phyloP scores from a whole-genome alignment of 75 land plant species.

The Chamaecyparis obtusa region DNA sequence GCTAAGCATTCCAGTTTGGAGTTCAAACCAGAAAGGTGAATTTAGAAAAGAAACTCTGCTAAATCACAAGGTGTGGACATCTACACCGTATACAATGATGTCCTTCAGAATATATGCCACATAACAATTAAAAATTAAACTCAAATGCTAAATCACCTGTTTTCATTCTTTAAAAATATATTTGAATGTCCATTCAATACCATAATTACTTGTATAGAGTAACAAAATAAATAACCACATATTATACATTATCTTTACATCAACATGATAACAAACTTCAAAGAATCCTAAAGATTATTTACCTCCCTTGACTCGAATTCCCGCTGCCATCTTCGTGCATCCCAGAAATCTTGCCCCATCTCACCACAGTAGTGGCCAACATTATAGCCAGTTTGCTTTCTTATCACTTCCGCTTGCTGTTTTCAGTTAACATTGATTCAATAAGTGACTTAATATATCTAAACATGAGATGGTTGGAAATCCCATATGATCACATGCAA shows the following conservation, averaged over 20 bases:
- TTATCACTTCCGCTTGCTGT: conserved; percentile 99
- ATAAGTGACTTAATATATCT: neutral
- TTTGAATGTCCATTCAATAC: neutral
- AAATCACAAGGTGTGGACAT: neutral
- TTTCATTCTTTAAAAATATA: neutral
- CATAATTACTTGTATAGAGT: neutral
- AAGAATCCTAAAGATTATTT: neutral
- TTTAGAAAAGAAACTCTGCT: neutral
- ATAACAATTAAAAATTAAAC: neutral
- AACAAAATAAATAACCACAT: neutral
- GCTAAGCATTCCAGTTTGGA: neutral
- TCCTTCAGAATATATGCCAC: neutral
- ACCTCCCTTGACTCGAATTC: conserved; percentile 97
- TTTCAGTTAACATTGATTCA: neutral
- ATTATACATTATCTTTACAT: neutral
- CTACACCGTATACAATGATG: neutral
- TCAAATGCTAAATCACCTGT: neutral
- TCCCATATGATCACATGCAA: neutral
- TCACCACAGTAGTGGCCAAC: conserved; percentile 99
- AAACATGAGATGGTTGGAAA: neutral
- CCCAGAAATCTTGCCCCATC: conserved; percentile 99
- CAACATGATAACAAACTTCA: neutral
- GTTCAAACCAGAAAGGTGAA: neutral
- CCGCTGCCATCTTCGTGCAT: conserved; percentile 95
- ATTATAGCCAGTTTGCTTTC: conserved; percentile 68